Evolutionary conservation across 192 early-diverging fungal genomes (phyloP).

Genomic region (Coemansia sp.): DNA sequence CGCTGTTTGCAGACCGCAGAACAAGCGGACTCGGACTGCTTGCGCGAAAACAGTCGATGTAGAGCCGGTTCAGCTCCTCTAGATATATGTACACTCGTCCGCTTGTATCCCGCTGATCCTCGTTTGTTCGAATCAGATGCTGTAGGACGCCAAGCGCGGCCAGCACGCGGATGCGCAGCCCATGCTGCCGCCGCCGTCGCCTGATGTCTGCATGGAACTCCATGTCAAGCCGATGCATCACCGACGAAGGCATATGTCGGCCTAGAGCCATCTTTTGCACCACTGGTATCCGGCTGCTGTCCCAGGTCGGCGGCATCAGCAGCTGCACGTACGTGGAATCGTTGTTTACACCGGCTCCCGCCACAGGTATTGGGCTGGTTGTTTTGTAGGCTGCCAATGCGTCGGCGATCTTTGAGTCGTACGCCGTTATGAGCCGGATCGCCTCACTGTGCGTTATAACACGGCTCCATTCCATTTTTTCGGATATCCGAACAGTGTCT

Average conservation of each 20-base stretch:
- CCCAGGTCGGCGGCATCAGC: neutral
- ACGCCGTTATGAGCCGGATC: conserved; percentile 3
- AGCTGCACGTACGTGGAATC: neutral
- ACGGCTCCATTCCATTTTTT: conserved; percentile 25
- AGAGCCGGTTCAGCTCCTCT: conserved; percentile 27
- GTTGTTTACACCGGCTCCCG: neutral
- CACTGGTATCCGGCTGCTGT: conserved; percentile 8
- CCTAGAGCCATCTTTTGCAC: neutral
- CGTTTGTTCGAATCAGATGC: conserved; percentile 14
- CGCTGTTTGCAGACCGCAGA: conserved; percentile 22
- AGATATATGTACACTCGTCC: conserved; percentile 31
- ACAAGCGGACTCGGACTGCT: conserved; percentile 5
- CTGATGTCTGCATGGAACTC: conserved; percentile 21
- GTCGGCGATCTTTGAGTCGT: conserved; percentile 7
- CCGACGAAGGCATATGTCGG: conserved; percentile 42
- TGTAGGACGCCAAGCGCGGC: conserved; percentile 22
- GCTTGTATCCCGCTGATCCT: conserved; percentile 7
- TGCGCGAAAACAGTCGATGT: conserved; percentile 10
- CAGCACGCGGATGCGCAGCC: conserved; percentile 32
- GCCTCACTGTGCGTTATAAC: conserved; percentile 23
- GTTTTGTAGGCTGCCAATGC: neutral
- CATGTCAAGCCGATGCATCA: conserved; percentile 36
- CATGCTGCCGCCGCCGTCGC: conserved; percentile 39
- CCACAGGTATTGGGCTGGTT: neutral
- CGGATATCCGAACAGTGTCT: neutral